phyloP scores from a whole-genome alignment of 352 stramenopile genomes.

The Pythium plurisporium region DNA sequence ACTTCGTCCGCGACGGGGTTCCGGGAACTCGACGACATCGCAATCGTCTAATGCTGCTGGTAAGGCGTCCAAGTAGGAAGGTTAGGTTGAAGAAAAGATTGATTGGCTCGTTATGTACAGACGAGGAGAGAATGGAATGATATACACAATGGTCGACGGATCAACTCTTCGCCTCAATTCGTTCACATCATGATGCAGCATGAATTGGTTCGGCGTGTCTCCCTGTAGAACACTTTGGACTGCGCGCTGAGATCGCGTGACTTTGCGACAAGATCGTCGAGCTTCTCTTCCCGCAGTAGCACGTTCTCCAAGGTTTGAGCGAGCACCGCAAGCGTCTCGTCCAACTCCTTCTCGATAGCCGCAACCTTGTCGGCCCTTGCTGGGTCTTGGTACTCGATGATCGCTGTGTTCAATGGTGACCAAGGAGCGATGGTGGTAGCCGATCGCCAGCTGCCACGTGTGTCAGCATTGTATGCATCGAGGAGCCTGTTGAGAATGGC shows the following conservation, averaged over 20 bases:
- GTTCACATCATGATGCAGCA: slow-evolving; percentile 94
- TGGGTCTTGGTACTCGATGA: slow-evolving; percentile 96
- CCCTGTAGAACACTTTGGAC: slow-evolving; percentile 99
- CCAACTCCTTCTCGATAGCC: slow-evolving; percentile 99
- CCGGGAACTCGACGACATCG: slow-evolving; percentile 16
- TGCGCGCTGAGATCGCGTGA: slow-evolving; percentile 97
- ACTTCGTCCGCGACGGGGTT: slow-evolving; percentile 51
- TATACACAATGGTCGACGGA: too few species aligned
- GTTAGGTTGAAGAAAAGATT: slow-evolving; percentile 1
- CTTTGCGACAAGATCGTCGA: slow-evolving; percentile 98
- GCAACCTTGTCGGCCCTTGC: slow-evolving; percentile 98
- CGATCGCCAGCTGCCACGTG: background rate
- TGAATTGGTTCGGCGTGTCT: slow-evolving; percentile 98
- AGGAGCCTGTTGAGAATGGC: slow-evolving; percentile 93
- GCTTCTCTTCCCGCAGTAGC: slow-evolving; percentile 97
- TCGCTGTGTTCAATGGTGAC: slow-evolving; percentile 86
- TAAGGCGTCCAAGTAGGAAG: slow-evolving; percentile 36
- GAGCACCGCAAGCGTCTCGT: slow-evolving; percentile 98
- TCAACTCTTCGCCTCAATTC: too few species aligned
- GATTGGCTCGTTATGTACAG: too few species aligned
- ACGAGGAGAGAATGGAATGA: too few species aligned
- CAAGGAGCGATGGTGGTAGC: slow-evolving; percentile 40
- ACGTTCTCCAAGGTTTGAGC: slow-evolving; percentile 99
- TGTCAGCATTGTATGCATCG: slow-evolving; percentile 90
- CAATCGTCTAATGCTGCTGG: slow-evolving; percentile 4